Evolutionary conservation across 495 filamentous ascomycete species (phyloP).

Genomic region (Mycothermus thermophilus): DNA sequence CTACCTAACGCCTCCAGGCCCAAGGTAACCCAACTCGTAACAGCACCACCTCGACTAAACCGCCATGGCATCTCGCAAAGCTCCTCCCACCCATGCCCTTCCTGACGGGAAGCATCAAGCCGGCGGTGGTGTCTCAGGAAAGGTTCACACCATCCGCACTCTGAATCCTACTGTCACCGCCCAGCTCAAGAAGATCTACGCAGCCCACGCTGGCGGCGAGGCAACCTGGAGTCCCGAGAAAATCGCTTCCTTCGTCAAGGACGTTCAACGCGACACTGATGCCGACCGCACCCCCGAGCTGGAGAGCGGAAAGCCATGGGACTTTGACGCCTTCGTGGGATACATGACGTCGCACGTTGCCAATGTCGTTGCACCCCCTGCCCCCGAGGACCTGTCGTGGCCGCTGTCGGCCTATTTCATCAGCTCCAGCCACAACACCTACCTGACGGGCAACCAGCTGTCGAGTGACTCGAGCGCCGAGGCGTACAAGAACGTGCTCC

Average conservation of each 20-base stretch:
- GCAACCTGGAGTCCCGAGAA: slow-evolving; percentile 26
- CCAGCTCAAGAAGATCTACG: slow-evolving; percentile 28
- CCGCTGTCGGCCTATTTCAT: slow-evolving; percentile 83
- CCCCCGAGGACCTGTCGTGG: slow-evolving; percentile 39
- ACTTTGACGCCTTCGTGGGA: slow-evolving; percentile 37
- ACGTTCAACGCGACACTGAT: slow-evolving; percentile 23
- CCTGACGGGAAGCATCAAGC: slow-evolving; percentile 22
- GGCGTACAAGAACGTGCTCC: slow-evolving; percentile 71
- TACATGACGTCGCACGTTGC: slow-evolving; percentile 48
- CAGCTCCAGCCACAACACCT: slow-evolving; percentile 89
- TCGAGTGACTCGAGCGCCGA: slow-evolving; percentile 69
- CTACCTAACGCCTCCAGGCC: no score
- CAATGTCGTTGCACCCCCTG: slow-evolving; percentile 26
- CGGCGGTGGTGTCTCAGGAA: slow-evolving; percentile 21
- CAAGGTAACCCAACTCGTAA: no score
- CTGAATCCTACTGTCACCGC: slow-evolving; percentile 18
- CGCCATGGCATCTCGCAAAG: no score
- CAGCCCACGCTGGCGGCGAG: slow-evolving; percentile 17
- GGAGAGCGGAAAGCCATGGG: slow-evolving; percentile 14
- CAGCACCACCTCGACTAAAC: no score
- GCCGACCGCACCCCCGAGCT: slow-evolving; percentile 13
- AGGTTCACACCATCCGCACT: slow-evolving; percentile 16
- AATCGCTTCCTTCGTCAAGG: slow-evolving; percentile 22
- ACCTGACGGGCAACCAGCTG: slow-evolving; percentile 83
- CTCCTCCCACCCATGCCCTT: no score